Percentiles rank a stretch among this genome's conserved stretches.
Conservation (phyloP, 1,284 basidiomycete genomes). For the Salmacisia buchloeana region DNA sequence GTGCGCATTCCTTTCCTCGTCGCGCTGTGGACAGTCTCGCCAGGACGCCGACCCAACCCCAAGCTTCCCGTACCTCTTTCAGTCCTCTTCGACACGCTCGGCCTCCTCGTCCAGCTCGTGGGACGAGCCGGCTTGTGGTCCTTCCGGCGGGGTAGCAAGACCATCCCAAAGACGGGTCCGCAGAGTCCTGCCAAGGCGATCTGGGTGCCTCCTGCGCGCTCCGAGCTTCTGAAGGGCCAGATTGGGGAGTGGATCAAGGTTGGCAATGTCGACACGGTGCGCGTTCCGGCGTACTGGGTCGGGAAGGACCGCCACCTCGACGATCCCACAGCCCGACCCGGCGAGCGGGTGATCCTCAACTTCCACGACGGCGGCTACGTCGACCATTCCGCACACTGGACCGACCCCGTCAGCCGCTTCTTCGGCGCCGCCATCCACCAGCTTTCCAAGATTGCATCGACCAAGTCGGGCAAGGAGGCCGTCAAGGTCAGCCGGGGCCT, state of each 20-base stretch:
- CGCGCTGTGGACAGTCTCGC: too few relatives aligned
- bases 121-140: too few relatives aligned
- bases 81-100: too few relatives aligned
- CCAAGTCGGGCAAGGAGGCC: too few relatives aligned
- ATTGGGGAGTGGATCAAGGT: neutral
- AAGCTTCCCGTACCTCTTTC: too few relatives aligned
- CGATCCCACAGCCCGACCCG: neutral
- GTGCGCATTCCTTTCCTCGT: too few relatives aligned
- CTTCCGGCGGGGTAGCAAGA: neutral
- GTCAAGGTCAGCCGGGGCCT: neutral
- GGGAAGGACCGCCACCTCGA: neutral
- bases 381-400: neutral
- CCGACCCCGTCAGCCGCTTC: neutral
- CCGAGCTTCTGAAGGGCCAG: neutral
- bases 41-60: too few relatives aligned
- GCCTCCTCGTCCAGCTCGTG: too few relatives aligned
- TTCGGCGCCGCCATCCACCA: too few relatives aligned
- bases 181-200: neutral
- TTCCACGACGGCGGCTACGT: neutral
- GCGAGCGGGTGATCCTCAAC: neutral
- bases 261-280: neutral
- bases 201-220: neutral
- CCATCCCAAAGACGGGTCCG: neutral
- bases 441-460: too few relatives aligned
- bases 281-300: neutral